Conservation (phyloP, 1,284 basidiomycete genomes). For the Irpex sp. region DNA sequence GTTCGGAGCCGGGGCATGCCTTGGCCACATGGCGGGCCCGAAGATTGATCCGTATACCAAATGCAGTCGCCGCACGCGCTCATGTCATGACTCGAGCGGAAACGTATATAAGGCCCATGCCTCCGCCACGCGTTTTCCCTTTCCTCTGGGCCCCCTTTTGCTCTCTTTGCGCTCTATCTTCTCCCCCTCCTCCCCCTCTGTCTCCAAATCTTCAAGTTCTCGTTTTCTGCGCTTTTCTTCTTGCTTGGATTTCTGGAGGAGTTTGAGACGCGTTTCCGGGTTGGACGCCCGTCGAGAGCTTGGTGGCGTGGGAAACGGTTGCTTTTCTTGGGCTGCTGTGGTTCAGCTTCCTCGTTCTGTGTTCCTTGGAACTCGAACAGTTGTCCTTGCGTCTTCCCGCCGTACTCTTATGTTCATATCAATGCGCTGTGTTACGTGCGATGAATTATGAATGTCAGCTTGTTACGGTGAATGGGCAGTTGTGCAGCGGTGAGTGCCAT, state of each 20-base stretch:
- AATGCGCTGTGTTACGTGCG: background rate
- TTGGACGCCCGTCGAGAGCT: background rate
- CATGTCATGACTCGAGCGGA: background rate
- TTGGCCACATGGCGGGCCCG: conserved; percentile 1
- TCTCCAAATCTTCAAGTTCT: background rate
- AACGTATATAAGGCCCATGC: background rate
- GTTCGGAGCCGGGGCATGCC: background rate
- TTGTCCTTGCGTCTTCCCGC: background rate
- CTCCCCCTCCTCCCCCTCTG: background rate
- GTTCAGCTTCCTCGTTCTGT: background rate
- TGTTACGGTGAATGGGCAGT: no score
- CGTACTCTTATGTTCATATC: background rate
- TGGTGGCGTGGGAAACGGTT: background rate
- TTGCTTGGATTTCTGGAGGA: background rate
- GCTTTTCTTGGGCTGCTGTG: background rate
- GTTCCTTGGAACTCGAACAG: background rate
- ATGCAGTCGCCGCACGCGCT: background rate
- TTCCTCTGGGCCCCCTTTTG: background rate
- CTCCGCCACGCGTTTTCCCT: background rate
- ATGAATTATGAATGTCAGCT: background rate
- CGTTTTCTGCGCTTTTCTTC: no score
- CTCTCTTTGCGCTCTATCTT: background rate
- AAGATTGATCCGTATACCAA: background rate
- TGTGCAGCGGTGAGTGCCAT: background rate
- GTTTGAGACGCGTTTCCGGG: background rate